phyloP scores from a whole-genome alignment of 73 alveolate genomes.

The Tetrahymena thermophila region DNA sequence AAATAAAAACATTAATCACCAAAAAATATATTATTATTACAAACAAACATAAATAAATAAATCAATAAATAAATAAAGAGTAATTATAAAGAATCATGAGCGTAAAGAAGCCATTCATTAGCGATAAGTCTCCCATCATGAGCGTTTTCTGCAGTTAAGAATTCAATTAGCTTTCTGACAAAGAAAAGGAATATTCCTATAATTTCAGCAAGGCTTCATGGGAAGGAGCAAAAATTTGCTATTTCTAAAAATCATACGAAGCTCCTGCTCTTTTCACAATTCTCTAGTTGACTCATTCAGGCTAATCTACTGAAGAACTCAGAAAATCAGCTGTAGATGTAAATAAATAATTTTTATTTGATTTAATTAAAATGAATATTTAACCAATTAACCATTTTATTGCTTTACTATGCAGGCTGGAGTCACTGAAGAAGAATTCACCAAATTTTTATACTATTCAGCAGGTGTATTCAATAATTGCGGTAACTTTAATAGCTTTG shows the following conservation, averaged over 20 bases:
- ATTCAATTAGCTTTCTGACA: conserved; percentile 51
- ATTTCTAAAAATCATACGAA: conserved; percentile 85
- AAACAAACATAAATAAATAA: no score
- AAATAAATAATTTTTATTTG: background rate
- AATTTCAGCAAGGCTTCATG: conserved; percentile 85
- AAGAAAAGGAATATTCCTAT: conserved; percentile 87
- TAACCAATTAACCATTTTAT: background rate
- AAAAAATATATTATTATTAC: background rate
- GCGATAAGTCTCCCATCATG: conserved; percentile 3
- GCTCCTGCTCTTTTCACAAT: conserved; percentile 92
- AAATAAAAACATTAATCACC: background rate
- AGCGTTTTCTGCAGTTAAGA: background rate
- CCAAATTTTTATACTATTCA: conserved; percentile 48
- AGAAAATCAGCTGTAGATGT: background rate
- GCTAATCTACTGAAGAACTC: conserved; percentile 33
- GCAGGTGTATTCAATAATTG: conserved; percentile 67
- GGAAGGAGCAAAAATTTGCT: conserved; percentile 87
- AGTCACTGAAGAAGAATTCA: conserved; percentile 52
- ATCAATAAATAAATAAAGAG: background rate
- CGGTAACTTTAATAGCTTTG: conserved; percentile 77
- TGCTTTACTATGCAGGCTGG: conserved; percentile 11
- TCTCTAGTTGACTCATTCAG: conserved; percentile 70
- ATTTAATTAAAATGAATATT: background rate
- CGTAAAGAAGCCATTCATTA: background rate
- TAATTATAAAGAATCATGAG: background rate